A percentile compares a stretch with the other conserved stretches of the same genome.
phyloP scores from a whole-genome alignment of 345 rosid genomes.

The Limnanthes douglasii region DNA sequence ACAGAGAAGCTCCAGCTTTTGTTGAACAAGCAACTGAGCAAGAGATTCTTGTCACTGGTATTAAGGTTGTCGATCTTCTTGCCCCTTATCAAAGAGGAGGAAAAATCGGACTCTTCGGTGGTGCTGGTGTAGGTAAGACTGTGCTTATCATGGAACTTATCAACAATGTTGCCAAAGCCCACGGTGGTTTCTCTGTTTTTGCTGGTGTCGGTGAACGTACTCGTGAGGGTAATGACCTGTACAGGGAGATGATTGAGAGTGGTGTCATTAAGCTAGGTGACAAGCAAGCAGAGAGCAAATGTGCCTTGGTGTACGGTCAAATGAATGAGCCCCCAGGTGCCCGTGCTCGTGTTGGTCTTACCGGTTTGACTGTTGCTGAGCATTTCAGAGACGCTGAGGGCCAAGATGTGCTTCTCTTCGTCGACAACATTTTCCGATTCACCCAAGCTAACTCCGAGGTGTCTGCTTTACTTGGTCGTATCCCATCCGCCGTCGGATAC shows the following conservation, averaged over 20 bases:
- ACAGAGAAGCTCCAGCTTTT: slow-evolving; percentile 80
- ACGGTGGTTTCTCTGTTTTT: slow-evolving; percentile 91
- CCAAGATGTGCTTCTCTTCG: slow-evolving; percentile 84
- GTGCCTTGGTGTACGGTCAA: slow-evolving; percentile 85
- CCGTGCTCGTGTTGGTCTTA: slow-evolving; percentile 90
- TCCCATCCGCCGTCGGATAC: slow-evolving; percentile 89
- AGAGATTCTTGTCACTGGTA: slow-evolving; percentile 75
- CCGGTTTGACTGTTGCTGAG: slow-evolving; percentile 80
- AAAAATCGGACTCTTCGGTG: slow-evolving; percentile 83
- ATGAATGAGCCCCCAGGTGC: slow-evolving; percentile 98
- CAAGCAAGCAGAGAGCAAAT: slow-evolving; percentile 82
- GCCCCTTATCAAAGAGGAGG: slow-evolving; percentile 91
- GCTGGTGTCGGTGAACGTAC: slow-evolving; percentile 90
- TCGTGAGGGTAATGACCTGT: slow-evolving; percentile 86
- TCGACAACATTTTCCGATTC: slow-evolving; percentile 77
- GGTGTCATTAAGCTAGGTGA: slow-evolving; percentile 93
- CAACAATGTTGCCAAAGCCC: slow-evolving; percentile 82
- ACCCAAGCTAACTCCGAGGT: slow-evolving; percentile 89
- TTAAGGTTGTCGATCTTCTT: slow-evolving; percentile 85
- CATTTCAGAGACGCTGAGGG: slow-evolving; percentile 92
- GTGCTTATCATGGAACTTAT: slow-evolving; percentile 89
- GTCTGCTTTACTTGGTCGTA: slow-evolving; percentile 87
- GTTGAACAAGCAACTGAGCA: slow-evolving; percentile 82
- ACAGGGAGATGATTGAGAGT: slow-evolving; percentile 86
- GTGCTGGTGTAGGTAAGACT: slow-evolving; percentile 87